Base-by-base conservation (phyloP, 352 stramenopile species). In the Globisporangium lucens region DNA sequence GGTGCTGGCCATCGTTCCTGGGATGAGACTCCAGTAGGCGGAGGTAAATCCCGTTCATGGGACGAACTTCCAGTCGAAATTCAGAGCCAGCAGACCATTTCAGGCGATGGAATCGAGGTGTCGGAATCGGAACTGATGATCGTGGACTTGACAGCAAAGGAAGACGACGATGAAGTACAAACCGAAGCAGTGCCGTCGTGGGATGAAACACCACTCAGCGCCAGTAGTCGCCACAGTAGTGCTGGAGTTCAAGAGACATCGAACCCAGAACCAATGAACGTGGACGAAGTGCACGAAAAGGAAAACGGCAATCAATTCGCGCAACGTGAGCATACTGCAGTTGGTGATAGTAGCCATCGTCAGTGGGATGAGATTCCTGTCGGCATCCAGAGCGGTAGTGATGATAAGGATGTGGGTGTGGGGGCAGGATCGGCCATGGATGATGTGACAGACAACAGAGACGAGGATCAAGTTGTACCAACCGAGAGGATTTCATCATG, bases 131-230 rank as follows among this genome's bases (percentile, higher is more conserved):
- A 56, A 29, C 22, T 29, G 49, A 30, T 56, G 49, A 30, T 56
- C n/a, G 9, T 20, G 49, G n/a, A 30, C n/a, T n/a, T 8, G n/a
- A 30, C n/a, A 29, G 22, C 49, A 13, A 30, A 15, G 3, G 49
- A 30, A 30, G n/a, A 56, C 4, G n/a, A 30, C 8, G 3, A 8
- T 56, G n/a, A 15, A 56, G 49, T 20, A 22, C n/a, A 30, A 56
- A 17, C n/a, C 49, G n/a, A 56, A 22, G 29, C 49, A 27, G 49
- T 29, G 22, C 8, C 10, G 10, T 41, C 56, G 13, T 69, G 64
- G 64, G 43, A 69, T 27, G 64, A 69, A 22, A 47, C 46, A 20
- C 46, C 64, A 41, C 29, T 59, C 4, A 58, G 64, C 12, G 20
- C n/a, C n/a, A 47, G 58, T 24, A 35, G 27, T 3, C 24, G 27